phyloP scores from a whole-genome alignment of 176 grass and related monocot genomes.

The Metroxylon sagu region DNA sequence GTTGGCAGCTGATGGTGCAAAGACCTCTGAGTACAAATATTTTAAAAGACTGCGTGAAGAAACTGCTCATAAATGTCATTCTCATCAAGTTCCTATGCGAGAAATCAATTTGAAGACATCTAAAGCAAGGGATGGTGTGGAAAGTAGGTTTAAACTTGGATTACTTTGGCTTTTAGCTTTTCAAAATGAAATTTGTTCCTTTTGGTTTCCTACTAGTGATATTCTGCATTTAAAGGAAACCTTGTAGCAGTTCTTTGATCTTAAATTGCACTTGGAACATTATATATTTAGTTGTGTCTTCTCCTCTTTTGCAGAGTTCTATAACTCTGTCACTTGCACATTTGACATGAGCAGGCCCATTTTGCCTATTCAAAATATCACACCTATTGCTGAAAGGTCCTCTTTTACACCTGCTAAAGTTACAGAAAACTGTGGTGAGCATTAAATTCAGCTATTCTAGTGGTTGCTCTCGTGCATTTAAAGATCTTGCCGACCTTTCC shows the following conservation, averaged over 20 bases:
- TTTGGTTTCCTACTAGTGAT: not conserved
- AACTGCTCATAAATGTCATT: conserved; percentile 27
- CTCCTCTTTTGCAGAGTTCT: conserved; percentile 32
- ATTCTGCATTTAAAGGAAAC: too few relatives aligned
- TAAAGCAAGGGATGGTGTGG: conserved; percentile 23
- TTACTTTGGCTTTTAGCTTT: not conserved
- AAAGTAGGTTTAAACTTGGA: not conserved
- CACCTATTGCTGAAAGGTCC: conserved; percentile 12
- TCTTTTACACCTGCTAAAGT: conserved; percentile 27
- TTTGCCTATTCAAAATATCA: conserved; percentile 25
- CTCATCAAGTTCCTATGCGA: conserved; percentile 24
- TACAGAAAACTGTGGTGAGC: conserved; percentile 22
- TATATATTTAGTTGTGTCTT: not conserved
- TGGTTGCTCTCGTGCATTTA: too few relatives aligned
- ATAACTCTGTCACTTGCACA: conserved; percentile 13
- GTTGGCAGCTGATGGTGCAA: conserved; percentile 29
- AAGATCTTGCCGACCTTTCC: too few relatives aligned
- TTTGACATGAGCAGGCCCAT: conserved; percentile 15
- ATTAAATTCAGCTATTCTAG: conserved; percentile 12
- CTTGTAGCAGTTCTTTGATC: too few relatives aligned
- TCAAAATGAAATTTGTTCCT: conserved; percentile 1
- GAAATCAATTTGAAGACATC: conserved; percentile 15
- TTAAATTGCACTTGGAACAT: too few relatives aligned
- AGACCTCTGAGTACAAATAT: conserved; percentile 57
- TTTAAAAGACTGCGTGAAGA: conserved; percentile 55